These are phyloP conservation scores for Gaeumannomyces tritici DNA, from an alignment of 2,329 filamentous ascomycete genomes.

Conservation along the genomic window DNA sequence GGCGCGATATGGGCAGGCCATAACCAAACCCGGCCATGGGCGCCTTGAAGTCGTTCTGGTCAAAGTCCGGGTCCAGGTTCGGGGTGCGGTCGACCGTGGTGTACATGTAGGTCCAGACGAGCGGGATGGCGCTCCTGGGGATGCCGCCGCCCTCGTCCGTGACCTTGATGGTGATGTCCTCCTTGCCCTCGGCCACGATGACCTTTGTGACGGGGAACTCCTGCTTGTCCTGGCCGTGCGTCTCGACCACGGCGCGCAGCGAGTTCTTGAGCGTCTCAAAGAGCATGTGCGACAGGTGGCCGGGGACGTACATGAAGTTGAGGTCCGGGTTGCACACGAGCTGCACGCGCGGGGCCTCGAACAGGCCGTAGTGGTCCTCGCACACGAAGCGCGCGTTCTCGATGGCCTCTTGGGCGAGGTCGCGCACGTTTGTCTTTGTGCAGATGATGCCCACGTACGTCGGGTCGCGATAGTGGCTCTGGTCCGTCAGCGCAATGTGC, in stretches of 20 bases:
- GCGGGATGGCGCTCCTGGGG: constrained; percentile 79
- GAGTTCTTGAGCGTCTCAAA: constrained; percentile 99
- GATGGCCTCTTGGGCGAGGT: constrained; percentile 92
- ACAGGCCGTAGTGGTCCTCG: constrained; percentile 95
- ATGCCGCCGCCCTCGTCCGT: constrained; percentile 96
- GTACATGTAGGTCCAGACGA: constrained; percentile 99
- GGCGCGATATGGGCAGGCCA: constrained; percentile 81
- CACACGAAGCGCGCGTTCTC: constrained; percentile 99
- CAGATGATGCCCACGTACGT: constrained; percentile 98
- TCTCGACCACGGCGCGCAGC: constrained; percentile 90
- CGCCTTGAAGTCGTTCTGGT: constrained; percentile 98
- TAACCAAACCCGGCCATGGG: constrained; percentile 99
- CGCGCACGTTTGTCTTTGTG: constrained; percentile 93
- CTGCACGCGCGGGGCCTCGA: constrained; percentile 93
- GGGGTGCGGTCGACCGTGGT: constrained; percentile 96
- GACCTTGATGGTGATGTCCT: constrained; percentile 98
- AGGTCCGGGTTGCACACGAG: constrained; percentile 90
- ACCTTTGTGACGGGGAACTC: constrained; percentile 96
- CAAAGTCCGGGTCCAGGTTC: constrained; percentile 91
- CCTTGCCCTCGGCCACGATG: constrained; percentile 92
- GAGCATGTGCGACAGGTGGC: constrained; percentile 98
- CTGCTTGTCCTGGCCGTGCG: constrained; percentile 88
- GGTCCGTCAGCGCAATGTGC: constrained; percentile 93
- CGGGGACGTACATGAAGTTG: constrained; percentile 99
- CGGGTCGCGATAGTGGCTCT: constrained; percentile 79